Evolutionary conservation across 2,329 filamentous ascomycete species (phyloP).

Genomic region (Basipetospora chlamydospora): DNA sequence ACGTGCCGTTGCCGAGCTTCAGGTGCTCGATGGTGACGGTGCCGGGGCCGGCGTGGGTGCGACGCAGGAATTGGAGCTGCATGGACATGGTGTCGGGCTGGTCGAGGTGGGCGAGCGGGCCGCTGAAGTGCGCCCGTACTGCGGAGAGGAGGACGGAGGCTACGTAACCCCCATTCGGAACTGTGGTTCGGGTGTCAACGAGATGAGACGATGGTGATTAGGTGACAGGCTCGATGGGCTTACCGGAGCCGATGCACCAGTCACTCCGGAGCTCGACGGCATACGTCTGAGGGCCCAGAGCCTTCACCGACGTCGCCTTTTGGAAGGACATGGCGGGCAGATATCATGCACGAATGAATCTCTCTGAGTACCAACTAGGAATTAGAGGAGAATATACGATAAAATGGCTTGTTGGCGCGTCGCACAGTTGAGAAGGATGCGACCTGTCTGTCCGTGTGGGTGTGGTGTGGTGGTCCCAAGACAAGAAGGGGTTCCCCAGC

Average conservation of each 20-base stretch:
- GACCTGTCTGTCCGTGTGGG: too few relatives aligned
- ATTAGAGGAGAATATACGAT: too few relatives aligned
- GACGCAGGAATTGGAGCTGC: constrained; percentile 26
- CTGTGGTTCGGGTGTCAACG: constrained; percentile 9
- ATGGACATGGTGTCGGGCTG: constrained; percentile 24
- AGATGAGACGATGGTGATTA: not conserved
- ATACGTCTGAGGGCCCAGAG: constrained; percentile 14
- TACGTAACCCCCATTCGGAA: constrained; percentile 33
- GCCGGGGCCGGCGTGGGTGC: constrained; percentile 22
- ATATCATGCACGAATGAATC: too few relatives aligned
- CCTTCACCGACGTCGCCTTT: constrained; percentile 11
- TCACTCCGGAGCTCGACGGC: constrained; percentile 9
- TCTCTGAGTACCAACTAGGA: too few relatives aligned
- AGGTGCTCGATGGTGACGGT: constrained; percentile 24
- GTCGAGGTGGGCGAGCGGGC: constrained; percentile 13
- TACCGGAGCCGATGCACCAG: constrained; percentile 14
- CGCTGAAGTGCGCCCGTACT: constrained; percentile 15
- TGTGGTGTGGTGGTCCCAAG: too few relatives aligned
- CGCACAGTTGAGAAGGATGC: too few relatives aligned
- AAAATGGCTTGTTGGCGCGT: too few relatives aligned
- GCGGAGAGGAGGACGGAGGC: constrained; percentile 24
- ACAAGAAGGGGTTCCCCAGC: too few relatives aligned
- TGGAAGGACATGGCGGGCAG: constrained; percentile 8
- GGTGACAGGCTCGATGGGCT: not conserved
- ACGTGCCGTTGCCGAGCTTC: constrained; percentile 25